Base-by-base conservation (phyloP, 352 stramenopile species). In the Pythium monospermum region DNA sequence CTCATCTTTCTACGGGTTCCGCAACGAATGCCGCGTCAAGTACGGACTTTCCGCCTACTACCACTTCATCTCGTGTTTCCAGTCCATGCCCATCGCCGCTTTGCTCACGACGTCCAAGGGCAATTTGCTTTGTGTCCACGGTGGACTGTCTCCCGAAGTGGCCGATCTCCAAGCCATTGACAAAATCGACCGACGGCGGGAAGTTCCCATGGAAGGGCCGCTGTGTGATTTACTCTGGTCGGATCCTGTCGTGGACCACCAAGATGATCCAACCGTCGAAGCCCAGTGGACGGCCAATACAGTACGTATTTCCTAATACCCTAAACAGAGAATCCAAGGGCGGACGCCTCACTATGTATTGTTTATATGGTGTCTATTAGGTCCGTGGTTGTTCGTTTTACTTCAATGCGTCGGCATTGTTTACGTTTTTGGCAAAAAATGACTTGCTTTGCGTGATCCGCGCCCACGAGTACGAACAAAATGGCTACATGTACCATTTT, bases 1-100 rank as follows among this genome's bases (percentile, higher is more conserved):
- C 42, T 93, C 83, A 27, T 87, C 77, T 16, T 91, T 91, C 49
- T 93, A 93, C 46, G 82, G 82, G 21, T 93, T 93, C 43, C 77
- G 83, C 26, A 73, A 71, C 31, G 83, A 93, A 68, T 93, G 83
- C 46, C 75, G 72, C 15, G 61, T 72, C 31, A 93, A 93, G 57
- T 93, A 93, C 53, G 79, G 83, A 0, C 71, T 91, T 12, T 89
- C 77, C 13, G 70, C 63, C 1, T 93, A 93, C 53, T 86, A 87
- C 46, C 79, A 91, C 51, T 93, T 93, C 43, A 49, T 91, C 6
- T 76, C 78, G 22, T 88, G 79, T 47, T 91, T 93, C 65, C 79
- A 85, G 65, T 46, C 70, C 16, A 73, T 91, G 58, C 83, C 77
- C 28, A 53, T 93, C 15, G 76, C 76, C 4, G 79, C 74, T 8